Evolutionary conservation across 495 filamentous ascomycete species (phyloP), one percentile per base, ranked within the genome.

Genomic region (Lasiosphaeria hispida): DNA sequence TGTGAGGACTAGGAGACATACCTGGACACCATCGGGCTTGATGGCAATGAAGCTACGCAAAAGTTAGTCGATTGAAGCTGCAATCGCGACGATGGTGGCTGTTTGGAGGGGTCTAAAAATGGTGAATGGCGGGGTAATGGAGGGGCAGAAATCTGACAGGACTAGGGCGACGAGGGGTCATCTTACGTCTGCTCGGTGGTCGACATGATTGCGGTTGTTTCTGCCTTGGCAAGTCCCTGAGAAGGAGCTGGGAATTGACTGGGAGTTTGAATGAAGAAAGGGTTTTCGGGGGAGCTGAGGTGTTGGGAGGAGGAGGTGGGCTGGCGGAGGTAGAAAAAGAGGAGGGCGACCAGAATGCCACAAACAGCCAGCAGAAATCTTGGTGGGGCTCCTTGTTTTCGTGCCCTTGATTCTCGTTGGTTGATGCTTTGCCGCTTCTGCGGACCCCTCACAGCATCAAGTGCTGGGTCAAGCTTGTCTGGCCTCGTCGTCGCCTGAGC

Each of bases 11-110:
- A 30, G 23, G 23, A 30, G 59, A 62, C 82, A 65, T 87, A 96
- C 92, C 86, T 97, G 94, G 82, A 98, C 94, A 77, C 94, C 94
- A 80, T 97, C 92, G 70, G 92, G 92, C 90, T 97, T 97, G 85
- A 97, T 88, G 70, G 92, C 92, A 84, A 97, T 96, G 87, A 97
- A 97, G 78, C 92, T 97, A 68, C 60, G 61, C 57, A 68, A 50
- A 64, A 55, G 63, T 87, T 72, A 85, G 83, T 75, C 63, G 63
- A 72, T 62, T 72, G 62, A 64, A 63, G 60, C 53, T 41, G 18
- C 9, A 45, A 53, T 18, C 15, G 18, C 14, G 19, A 33, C 15
- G 49, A 41, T 52, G 41, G 51, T 59, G 36, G 19, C 11, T 53
- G 23, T 37, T 30, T 40, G 8, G 52, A 41, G 52, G 53, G 40